Evolutionary conservation across 2,329 filamentous ascomycete genomes (phyloP).

Genomic region (Ilyonectria robusta): DNA sequence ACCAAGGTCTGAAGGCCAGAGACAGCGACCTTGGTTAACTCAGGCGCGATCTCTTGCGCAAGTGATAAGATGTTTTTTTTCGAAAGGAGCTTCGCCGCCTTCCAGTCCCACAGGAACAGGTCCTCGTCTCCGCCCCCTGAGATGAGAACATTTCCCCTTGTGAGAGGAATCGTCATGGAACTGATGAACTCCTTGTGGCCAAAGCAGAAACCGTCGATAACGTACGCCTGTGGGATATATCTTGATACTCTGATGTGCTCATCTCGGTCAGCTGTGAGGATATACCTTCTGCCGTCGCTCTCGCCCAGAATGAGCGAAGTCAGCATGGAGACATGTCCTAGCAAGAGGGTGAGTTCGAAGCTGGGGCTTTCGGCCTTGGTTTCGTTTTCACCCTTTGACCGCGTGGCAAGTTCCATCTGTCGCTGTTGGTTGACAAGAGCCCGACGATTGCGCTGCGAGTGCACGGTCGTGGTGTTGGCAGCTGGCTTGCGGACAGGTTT

Average conservation of each 20-base stretch:
- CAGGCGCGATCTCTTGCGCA: slow-evolving; percentile 55
- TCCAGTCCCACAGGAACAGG: slow-evolving; percentile 89
- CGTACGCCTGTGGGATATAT: slow-evolving; percentile 83
- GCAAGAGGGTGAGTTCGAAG: slow-evolving; percentile 83
- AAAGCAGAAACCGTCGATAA: slow-evolving; percentile 91
- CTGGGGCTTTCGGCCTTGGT: slow-evolving; percentile 56
- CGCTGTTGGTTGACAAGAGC: slow-evolving; percentile 72
- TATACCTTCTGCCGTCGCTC: slow-evolving; percentile 61
- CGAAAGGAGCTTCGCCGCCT: slow-evolving; percentile 65
- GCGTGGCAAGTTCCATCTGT: slow-evolving; percentile 54
- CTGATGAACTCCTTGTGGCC: slow-evolving; percentile 90
- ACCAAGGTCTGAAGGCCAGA: slow-evolving; percentile 57
- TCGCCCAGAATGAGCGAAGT: slow-evolving; percentile 77
- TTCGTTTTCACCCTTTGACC: slow-evolving; percentile 44
- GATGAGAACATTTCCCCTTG: slow-evolving; percentile 74
- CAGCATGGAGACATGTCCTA: slow-evolving; percentile 96
- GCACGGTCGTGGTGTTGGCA: slow-evolving; percentile 73
- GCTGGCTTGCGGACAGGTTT: slow-evolving; percentile 60
- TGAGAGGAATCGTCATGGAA: slow-evolving; percentile 76
- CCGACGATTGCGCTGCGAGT: slow-evolving; percentile 73
- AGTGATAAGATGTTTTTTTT: slow-evolving; percentile 66
- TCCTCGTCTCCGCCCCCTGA: slow-evolving; percentile 90
- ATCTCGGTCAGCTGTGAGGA: slow-evolving; percentile 70
- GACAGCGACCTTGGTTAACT: slow-evolving; percentile 63
- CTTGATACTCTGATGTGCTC: slow-evolving; percentile 90